Conservation (phyloP, 208 protist genomes). For the Lotmaria passim region DNA sequence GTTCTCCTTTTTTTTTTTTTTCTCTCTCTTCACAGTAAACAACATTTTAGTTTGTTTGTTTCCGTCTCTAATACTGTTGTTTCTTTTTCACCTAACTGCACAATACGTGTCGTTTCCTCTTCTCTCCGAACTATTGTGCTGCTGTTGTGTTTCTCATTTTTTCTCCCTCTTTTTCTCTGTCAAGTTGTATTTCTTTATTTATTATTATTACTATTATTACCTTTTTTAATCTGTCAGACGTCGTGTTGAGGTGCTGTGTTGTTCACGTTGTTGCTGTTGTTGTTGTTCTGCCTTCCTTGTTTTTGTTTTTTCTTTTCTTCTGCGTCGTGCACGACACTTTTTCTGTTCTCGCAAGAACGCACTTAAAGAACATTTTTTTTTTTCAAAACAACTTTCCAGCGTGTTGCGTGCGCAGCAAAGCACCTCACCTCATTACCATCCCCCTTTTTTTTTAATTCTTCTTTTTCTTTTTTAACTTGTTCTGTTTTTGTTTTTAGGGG, state of each 20-base stretch:
- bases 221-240: no score
- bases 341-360: no score
- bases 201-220: background rate
- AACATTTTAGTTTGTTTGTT: no score
- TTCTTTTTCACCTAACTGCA: no score
- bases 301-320: background rate
- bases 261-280: background rate
- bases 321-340: no score
- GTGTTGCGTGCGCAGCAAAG: background rate
- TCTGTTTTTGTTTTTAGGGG: constrained; percentile 13
- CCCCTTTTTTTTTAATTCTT: constrained; percentile 20
- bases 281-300: background rate
- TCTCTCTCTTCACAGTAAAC: background rate
- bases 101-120: no score
- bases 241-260: no score
- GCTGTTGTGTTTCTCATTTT: no score
- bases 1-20: no score
- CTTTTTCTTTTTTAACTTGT: constrained; percentile 6
- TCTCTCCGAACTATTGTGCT: no score
- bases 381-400: background rate
- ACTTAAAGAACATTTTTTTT: background rate
- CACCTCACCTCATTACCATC: background rate
- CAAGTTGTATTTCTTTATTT: background rate
- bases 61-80: no score
- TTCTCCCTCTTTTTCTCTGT: no score